Percentiles rank a stretch among this genome's conserved stretches.
Evolutionary conservation across 306 rosid genomes (phyloP).

Genomic region (Lagenaria siceraria): DNA sequence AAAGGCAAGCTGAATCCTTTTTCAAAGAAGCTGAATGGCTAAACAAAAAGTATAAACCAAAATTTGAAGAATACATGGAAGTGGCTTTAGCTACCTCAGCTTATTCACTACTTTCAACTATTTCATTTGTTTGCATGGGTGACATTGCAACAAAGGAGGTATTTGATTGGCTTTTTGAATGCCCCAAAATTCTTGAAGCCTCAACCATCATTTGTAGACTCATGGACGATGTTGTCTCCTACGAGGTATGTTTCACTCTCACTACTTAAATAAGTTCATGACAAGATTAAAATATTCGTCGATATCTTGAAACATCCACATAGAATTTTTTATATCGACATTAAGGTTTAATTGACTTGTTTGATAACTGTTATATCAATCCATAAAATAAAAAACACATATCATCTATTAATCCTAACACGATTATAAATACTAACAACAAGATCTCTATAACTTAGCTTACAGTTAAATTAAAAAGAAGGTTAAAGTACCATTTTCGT

Average conservation of each 20-base stretch:
- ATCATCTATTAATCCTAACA: no score
- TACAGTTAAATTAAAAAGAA: no score
- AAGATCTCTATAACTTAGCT: no score
- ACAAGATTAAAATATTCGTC: no score
- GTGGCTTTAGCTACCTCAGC: not conserved
- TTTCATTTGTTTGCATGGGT: conserved; percentile 8
- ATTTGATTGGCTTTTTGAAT: conserved; percentile 1
- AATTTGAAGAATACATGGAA: conserved; percentile 21
- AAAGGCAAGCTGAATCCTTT: conserved; percentile 8
- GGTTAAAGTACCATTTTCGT: no score
- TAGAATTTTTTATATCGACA: no score
- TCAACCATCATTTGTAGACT: not conserved
- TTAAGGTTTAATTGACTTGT: no score
- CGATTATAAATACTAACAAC: no score
- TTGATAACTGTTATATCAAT: no score
- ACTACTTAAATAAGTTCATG: not conserved
- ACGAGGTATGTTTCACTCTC: not conserved
- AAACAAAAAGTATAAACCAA: conserved; percentile 15
- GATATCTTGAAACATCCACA: no score
- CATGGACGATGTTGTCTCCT: conserved; percentile 11
- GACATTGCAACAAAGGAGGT: conserved; percentile 6
- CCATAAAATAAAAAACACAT: no score
- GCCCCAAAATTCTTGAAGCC: conserved; percentile 6
- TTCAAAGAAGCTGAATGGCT: conserved; percentile 34
- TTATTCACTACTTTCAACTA: not conserved